phyloP scores from a whole-genome alignment of 495 filamentous ascomycete species.

The Podospora tetraspora region DNA sequence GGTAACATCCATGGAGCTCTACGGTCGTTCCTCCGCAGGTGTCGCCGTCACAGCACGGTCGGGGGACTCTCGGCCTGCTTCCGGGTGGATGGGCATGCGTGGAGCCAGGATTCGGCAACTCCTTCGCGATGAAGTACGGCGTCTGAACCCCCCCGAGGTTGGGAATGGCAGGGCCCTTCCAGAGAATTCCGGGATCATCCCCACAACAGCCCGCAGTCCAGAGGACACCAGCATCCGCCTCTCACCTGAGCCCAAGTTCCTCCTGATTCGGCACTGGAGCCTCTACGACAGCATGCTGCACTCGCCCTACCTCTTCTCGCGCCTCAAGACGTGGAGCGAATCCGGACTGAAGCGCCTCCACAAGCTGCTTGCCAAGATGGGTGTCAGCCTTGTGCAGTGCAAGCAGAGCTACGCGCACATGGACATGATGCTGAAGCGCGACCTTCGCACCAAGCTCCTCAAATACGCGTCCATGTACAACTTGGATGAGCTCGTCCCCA shows the following conservation, averaged over 20 bases:
- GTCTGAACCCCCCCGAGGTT: constrained; percentile 79
- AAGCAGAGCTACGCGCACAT: constrained; percentile 95
- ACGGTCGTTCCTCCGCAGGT: constrained; percentile 76
- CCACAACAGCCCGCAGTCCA: constrained; percentile 79
- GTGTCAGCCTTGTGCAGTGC: constrained; percentile 86
- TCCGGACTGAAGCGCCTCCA: constrained; percentile 83
- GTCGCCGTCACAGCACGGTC: constrained; percentile 63
- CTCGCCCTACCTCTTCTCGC: constrained; percentile 87
- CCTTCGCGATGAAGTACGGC: constrained; percentile 87
- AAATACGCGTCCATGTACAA: constrained; percentile 89
- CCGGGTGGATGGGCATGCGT: constrained; percentile 75
- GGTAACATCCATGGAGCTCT: constrained; percentile 84
- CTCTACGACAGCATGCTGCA: constrained; percentile 98
- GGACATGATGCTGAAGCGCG: constrained; percentile 94
- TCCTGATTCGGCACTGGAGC: constrained; percentile 93
- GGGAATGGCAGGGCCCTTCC: constrained; percentile 40
- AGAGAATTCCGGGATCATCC: constrained; percentile 71
- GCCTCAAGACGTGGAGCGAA: constrained; percentile 92
- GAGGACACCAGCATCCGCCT: constrained; percentile 89
- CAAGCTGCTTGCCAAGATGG: constrained; percentile 96
- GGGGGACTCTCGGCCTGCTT: constrained; percentile 47
- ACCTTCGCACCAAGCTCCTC: constrained; percentile 75
- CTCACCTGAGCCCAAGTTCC: constrained; percentile 89
- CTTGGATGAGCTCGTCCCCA: constrained; percentile 83
- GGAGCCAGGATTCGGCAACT: constrained; percentile 80